These are phyloP conservation scores for Clitopilus hobsonii DNA, from an alignment of 768 basidiomycete species.

Conservation along the genomic window DNA sequence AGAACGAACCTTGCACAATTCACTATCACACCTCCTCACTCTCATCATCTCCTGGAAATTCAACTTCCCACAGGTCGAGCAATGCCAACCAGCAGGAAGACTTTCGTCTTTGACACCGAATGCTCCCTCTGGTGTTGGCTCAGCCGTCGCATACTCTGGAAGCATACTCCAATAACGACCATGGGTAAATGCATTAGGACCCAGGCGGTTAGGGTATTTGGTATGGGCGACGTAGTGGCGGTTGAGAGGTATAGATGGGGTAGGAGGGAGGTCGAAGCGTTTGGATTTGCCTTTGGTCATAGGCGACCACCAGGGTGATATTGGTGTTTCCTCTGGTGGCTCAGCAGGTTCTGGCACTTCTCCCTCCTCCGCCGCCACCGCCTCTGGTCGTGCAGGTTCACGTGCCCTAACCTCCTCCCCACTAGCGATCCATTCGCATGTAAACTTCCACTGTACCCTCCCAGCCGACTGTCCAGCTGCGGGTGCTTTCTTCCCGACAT, in stretches of 20 bases:
- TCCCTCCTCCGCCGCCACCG: no score
- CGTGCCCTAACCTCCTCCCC: constrained; percentile 35
- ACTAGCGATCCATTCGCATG: constrained; percentile 44
- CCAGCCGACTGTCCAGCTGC: constrained; percentile 17
- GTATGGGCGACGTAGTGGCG: background rate
- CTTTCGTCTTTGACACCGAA: constrained; percentile 22
- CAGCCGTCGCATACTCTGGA: constrained; percentile 6
- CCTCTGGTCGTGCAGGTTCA: no score
- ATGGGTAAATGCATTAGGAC: background rate
- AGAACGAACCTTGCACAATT: constrained; percentile 29
- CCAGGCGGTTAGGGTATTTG: background rate
- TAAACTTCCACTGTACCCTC: constrained; percentile 38
- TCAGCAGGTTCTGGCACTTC: no score
- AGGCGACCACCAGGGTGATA: constrained; percentile 24
- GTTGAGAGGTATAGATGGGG: background rate
- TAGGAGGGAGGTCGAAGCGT: background rate
- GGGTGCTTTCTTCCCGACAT: background rate
- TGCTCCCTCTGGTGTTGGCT: constrained; percentile 22
- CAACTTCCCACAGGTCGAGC: constrained; percentile 40
- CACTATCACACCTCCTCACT: constrained; percentile 40
- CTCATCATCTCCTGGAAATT: constrained; percentile 42
- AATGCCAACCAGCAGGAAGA: constrained; percentile 47
- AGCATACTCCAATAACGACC: constrained; percentile 19
- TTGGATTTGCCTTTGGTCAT: background rate
- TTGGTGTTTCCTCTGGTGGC: no score